Evolutionary conservation across 768 basidiomycete genomes (phyloP), one percentile per base, ranked within the genome.

Genomic region (Lactarius sanguifluus): DNA sequence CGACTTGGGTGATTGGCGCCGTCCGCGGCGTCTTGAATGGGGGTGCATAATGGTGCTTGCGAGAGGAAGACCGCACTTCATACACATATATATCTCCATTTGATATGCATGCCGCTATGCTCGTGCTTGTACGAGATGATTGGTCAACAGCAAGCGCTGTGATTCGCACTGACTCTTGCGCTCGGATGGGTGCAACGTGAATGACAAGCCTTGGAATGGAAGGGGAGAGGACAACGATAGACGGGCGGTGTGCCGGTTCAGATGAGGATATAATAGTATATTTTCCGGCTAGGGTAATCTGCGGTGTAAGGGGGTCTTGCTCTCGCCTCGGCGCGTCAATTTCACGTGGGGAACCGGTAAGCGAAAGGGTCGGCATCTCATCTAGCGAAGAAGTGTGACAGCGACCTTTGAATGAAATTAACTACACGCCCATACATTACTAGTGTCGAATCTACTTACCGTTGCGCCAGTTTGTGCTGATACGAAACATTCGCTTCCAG

Each of bases 401-500:
- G 20, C 88, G 88, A 68, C 91, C 90, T 92, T 59, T 13, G 30
- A 32, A 62, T 20, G 16, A n/a, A 36, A 43, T 62, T 30, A 50
- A 56, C 25, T 8, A 18, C 25, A 25, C 2, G 28, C 12, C 50
- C 60, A 50, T 4, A 20, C 13, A 61, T 5, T 38, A 34, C 34
- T 13, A 43, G 72, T 63, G 71, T 45, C 52, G 55, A 61, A 55
- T 56, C 40, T 63, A 73, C 81, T 70, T 71, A 92, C 91, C 91
- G 76, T 78, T 89, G 74, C 83, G 83, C 91, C 91, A 93, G 70
- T 92, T 92, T 18, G 86, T 86, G 71, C 89, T 91, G 68, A 92
- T 89, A 63, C 89, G 83, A 75, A 91, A 92, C 90, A 92, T 91
- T 84, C 85, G 89, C 75, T 90, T 92, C 91, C 91, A 93, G 72